Base-by-base conservation (phyloP, 2,329 filamentous ascomycete genomes). In the Botryosphaeria agaves region DNA sequence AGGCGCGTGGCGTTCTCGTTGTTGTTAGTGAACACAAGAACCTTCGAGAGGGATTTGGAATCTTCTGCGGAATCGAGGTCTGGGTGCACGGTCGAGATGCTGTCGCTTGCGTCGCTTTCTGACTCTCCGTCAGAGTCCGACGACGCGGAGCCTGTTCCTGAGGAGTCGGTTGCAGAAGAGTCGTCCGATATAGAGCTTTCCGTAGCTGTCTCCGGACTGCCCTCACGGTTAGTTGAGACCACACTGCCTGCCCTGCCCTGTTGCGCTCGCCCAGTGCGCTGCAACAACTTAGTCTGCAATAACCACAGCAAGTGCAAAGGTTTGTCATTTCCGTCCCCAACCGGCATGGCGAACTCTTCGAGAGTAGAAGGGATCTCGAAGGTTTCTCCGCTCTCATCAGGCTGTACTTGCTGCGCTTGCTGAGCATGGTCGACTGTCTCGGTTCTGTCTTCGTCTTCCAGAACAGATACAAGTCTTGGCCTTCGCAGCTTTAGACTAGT, bases 1-100 rank as follows among this genome's bases (percentile, higher is more conserved):
- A 95, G 67, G 34, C 89, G 78, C n/a, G 80, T 66, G 1, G 87
- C 82, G 12, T 76, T 72, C 50, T 93, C 84, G 48, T 87, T 93
- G 34, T 81, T 91, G 43, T 83, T 83, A 28, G 84, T 85, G 50
- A 95, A 95, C 39, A 95, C 73, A 20, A 95, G 64, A 7, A 77
- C 71, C 4, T 55, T 18, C 4, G 41, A 29, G 3, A n/a, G n/a
- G n/a, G n/a, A n/a, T n/a, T n/a, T n/a, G n/a, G n/a, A n/a, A n/a
- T n/a, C n/a, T n/a, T n/a, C n/a, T n/a, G n/a, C n/a, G n/a, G n/a
- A n/a, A n/a, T n/a, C n/a, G n/a, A n/a, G n/a, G n/a, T n/a, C n/a
- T n/a, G n/a, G n/a, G n/a, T n/a, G n/a, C n/a, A n/a, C n/a, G n/a
- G n/a, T n/a, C n/a, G n/a, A n/a, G n/a, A n/a, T n/a, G n/a, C n/a